Percentiles rank a stretch among this genome's conserved stretches.
Conservation (phyloP, 352 stramenopile genomes). For the Pythium diclinum region DNA sequence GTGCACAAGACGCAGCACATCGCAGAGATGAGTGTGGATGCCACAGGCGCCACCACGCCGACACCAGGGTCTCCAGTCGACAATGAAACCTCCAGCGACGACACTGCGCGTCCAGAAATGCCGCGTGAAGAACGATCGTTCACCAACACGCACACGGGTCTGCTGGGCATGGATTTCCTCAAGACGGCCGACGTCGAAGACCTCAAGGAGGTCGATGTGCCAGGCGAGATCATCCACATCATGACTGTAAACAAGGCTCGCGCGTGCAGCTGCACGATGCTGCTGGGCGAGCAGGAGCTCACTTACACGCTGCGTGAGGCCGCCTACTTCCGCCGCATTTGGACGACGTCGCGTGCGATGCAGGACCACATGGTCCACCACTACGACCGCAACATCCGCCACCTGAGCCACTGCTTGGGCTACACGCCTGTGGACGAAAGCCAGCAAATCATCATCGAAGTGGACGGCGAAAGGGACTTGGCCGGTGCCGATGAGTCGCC, state of each 20-base stretch:
- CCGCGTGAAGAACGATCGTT: neutral
- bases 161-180: slow-evolving; percentile 35
- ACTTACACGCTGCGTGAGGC: slow-evolving; percentile 68
- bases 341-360: slow-evolving; percentile 50
- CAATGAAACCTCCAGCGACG: neutral
- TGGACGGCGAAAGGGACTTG: slow-evolving; percentile 17
- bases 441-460: slow-evolving; percentile 19
- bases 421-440: slow-evolving; percentile 14
- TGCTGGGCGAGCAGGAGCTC: slow-evolving; percentile 65
- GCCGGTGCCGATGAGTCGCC: neutral
- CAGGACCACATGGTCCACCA: slow-evolving; percentile 83
- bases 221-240: slow-evolving; percentile 72
- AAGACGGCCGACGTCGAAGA: slow-evolving; percentile 38
- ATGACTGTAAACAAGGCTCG: slow-evolving; percentile 50
- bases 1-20: neutral
- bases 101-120: neutral
- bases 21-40: slow-evolving; percentile 17
- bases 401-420: slow-evolving; percentile 58
- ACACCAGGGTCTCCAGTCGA: neutral
- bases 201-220: slow-evolving; percentile 61
- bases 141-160: slow-evolving; percentile 12
- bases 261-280: slow-evolving; percentile 58
- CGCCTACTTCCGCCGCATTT: slow-evolving; percentile 69
- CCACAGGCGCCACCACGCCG: slow-evolving; percentile 7
- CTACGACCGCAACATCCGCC: slow-evolving; percentile 71